Evolutionary conservation across 352 stramenopile genomes (phyloP).

Genomic region (Achlya hypogyna): DNA sequence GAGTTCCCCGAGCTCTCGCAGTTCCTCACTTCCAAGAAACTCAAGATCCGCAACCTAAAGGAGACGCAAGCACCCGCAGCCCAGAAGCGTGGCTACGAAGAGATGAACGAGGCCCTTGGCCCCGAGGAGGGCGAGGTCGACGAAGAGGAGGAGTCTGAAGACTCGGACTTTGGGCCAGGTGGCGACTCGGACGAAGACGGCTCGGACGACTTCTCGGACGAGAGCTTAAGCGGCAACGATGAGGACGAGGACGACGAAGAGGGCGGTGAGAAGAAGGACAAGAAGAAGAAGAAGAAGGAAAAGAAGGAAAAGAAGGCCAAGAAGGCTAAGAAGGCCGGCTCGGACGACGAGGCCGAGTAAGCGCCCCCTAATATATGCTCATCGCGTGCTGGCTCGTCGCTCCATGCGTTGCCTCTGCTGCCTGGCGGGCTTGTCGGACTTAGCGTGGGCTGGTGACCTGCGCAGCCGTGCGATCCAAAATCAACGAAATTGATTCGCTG

Average conservation of each 20-base stretch:
- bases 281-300: conserved; percentile 49
- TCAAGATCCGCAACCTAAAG: conserved; percentile 89
- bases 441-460: too few relatives aligned
- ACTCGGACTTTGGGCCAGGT: conserved; percentile 89
- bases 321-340: conserved; percentile 25
- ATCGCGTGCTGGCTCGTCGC: too few relatives aligned
- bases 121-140: conserved; percentile 84
- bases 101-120: conserved; percentile 64
- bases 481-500: too few relatives aligned
- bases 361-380: too few relatives aligned
- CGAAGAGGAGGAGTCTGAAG: conserved; percentile 85
- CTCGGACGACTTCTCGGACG: conserved; percentile 77
- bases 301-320: conserved; percentile 46
- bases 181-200: conserved; percentile 43
- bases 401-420: too few relatives aligned
- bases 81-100: conserved; percentile 73
- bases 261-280: conserved; percentile 48
- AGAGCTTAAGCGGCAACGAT: conserved; percentile 68
- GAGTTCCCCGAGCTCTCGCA: conserved; percentile 93
- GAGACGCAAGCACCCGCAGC: conserved; percentile 52
- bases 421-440: too few relatives aligned
- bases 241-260: conserved; percentile 60
- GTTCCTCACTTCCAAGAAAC: conserved; percentile 93
- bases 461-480: too few relatives aligned
- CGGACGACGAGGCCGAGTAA: conserved; percentile 25